Base-by-base conservation (phyloP, 352 stramenopile species). In the Phytophthora multivora region DNA sequence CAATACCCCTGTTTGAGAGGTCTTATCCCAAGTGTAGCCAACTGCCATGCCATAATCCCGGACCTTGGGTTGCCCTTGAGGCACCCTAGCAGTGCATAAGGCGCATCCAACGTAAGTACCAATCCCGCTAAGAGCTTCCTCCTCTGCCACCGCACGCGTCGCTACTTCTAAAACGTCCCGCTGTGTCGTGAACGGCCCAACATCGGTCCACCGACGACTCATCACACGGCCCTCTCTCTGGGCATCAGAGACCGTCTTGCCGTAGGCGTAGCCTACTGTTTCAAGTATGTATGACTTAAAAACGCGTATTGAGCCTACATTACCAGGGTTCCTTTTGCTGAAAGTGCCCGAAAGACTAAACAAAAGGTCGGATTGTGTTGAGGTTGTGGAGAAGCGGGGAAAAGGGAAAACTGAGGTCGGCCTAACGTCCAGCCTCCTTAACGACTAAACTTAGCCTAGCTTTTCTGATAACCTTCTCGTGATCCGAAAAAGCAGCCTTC, bases 31-130 rank as follows among this genome's bases (percentile, higher is more conserved):
- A 0, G 18, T 19, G 23, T 59, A 58, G 19, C 51, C 59, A 0
- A 68, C 39, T 1, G 59, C 45, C 13, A 49, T 12, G 0, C 51
- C 51, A 30, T 63, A 63, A 11, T 68, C 58, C 49, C 50, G 63
- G 9, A 62, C 30, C n/a, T 54, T 68, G 0, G 59, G 45, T 7
- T 41, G 30, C 0, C 59, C 59, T 1, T 1, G 23, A 3, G 35
- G 45, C 4, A 68, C 51, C 16, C 51, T 41, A 12, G 51, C 42
- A 0, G 61, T 28, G 13, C 51, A 68, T 13, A 68, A 2, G 1
- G 43, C 33, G 16, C 45, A 53, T 1, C 43, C 38, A 3, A 62
- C 30, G 13, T 68, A 68, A 3, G 46, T 68, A 0, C 47, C 46
- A 5, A 57, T 64, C 4, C 56, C 30, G 28, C 56, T 64, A 1